Conservation (phyloP, 192 early-diverging fungal genomes). For the Chytriomyces confervae region DNA sequence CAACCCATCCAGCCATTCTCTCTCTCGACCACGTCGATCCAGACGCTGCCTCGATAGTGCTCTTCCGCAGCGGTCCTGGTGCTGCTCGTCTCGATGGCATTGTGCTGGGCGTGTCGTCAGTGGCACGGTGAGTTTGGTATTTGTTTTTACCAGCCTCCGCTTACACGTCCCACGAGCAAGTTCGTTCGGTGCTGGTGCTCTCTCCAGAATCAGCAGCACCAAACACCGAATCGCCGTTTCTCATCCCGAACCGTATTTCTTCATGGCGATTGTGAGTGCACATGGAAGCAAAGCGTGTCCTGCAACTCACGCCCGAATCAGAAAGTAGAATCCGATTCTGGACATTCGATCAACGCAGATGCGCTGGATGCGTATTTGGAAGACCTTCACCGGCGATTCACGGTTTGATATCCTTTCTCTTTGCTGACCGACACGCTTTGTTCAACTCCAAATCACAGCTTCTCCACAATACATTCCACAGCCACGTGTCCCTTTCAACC, state of each 20-base stretch:
- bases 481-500: background rate
- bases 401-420: background rate
- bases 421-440: background rate
- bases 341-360: background rate
- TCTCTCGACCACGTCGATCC: no score
- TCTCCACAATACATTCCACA: background rate
- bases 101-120: background rate
- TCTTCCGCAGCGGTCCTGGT: no score
- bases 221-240: conserved; percentile 1
- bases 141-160: no score
- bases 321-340: background rate
- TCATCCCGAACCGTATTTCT: background rate
- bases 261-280: background rate
- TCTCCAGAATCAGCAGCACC: background rate
- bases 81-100: background rate
- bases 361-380: background rate
- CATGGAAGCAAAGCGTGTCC: no score
- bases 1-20: no score
- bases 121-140: background rate
- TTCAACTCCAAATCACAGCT: background rate
- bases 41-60: no score
- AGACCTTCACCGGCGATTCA: background rate
- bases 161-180: background rate
- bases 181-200: background rate
- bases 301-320: no score